Evolutionary conservation across 306 rosid genomes (phyloP).

Genomic region (Parietaria judaica): DNA sequence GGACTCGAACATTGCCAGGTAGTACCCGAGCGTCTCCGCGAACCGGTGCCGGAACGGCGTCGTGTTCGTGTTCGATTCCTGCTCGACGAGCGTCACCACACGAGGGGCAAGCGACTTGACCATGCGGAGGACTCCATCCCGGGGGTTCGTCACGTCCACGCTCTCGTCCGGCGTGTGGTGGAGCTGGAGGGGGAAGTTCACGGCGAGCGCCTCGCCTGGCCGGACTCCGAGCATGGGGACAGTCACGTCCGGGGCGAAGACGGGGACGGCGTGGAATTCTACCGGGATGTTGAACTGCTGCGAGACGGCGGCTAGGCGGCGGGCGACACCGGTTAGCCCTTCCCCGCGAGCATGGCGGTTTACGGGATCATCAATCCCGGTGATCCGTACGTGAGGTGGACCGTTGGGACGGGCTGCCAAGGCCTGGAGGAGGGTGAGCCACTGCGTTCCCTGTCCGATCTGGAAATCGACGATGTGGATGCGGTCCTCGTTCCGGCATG

Average conservation of each 20-base stretch:
- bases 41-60: constrained; percentile 77
- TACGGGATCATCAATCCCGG: constrained; percentile 81
- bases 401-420: constrained; percentile 90
- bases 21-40: constrained; percentile 69
- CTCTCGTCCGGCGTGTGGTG: constrained; percentile 98
- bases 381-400: constrained; percentile 76
- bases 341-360: constrained; percentile 73
- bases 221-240: constrained; percentile 63
- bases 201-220: constrained; percentile 84
- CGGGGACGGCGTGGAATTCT: constrained; percentile 77
- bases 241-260: constrained; percentile 54
- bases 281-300: constrained; percentile 58
- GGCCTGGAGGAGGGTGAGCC: constrained; percentile 96
- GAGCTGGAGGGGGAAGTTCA: constrained; percentile 86
- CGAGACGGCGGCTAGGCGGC: constrained; percentile 50
- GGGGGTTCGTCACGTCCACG: constrained; percentile 70
- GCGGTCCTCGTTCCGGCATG: constrained; percentile 68
- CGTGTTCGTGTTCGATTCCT: constrained; percentile 94
- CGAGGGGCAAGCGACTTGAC: constrained; percentile 73
- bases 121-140: constrained; percentile 76
- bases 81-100: constrained; percentile 82
- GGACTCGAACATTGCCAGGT: constrained; percentile 86
- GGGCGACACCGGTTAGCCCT: constrained; percentile 57
- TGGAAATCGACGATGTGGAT: constrained; percentile 92
- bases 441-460: constrained; percentile 82